Percentiles rank a stretch among this genome's conserved stretches.
phyloP scores from a whole-genome alignment of 192 early-diverging fungal genomes.

The Entomortierella chlamydospora region DNA sequence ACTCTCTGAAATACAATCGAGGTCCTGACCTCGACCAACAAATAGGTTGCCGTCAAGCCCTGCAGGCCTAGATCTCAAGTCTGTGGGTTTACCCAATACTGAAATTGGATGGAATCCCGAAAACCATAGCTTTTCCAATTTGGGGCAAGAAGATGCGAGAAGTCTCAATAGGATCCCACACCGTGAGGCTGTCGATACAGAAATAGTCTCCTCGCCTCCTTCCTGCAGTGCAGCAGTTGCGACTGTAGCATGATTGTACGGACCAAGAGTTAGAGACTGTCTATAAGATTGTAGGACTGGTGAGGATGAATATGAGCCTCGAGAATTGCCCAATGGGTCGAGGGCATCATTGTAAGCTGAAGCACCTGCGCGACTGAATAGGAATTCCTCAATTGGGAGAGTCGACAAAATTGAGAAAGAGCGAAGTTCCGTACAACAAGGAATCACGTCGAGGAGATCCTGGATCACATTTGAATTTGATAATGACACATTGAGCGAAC shows the following conservation, averaged over 20 bases:
- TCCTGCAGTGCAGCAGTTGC: conserved; percentile 17
- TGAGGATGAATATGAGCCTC: neutral
- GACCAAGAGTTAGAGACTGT: conserved; percentile 16
- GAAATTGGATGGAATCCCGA: conserved; percentile 49
- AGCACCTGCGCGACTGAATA: conserved; percentile 24
- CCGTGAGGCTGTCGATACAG: conserved; percentile 23
- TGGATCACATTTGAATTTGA: conserved; percentile 41
- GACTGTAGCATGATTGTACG: conserved; percentile 8
- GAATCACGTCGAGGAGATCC: conserved; percentile 37
- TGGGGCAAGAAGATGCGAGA: conserved; percentile 39
- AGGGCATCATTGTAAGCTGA: conserved; percentile 17
- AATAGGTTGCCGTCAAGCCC: neutral
- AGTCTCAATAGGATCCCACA: conserved; percentile 18
- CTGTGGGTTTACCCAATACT: conserved; percentile 38
- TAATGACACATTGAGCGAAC: conserved; percentile 24
- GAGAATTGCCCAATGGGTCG: conserved; percentile 6
- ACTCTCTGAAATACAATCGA: no score
- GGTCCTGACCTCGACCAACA: no score
- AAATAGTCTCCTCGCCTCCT: conserved; percentile 39
- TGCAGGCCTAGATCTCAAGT: conserved; percentile 14
- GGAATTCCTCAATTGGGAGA: conserved; percentile 34
- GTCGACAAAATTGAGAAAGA: conserved; percentile 33
- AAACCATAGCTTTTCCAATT: conserved; percentile 33
- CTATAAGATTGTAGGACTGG: neutral
- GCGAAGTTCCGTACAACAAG: conserved; percentile 43